These are phyloP conservation scores for Pseudoturritis turrita DNA, from an alignment of 345 rosid species.

Conservation along the genomic window DNA sequence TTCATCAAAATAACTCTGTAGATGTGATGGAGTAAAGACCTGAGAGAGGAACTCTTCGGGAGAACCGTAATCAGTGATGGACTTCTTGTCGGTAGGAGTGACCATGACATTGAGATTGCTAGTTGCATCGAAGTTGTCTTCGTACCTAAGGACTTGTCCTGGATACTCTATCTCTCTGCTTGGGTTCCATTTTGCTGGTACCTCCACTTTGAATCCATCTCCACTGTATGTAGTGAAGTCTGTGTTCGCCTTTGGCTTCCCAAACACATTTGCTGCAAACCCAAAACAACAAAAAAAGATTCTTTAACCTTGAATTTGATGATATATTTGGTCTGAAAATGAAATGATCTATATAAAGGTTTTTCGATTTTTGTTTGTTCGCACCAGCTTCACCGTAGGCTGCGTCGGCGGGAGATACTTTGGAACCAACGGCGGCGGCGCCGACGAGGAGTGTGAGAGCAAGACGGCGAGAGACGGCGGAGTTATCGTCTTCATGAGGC, in stretches of 20 bases:
- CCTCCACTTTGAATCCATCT: conserved; percentile 64
- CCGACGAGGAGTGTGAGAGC: conserved; percentile 89
- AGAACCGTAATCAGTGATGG: conserved; percentile 65
- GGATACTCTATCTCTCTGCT: conserved; percentile 88
- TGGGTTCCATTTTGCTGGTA: conserved; percentile 95
- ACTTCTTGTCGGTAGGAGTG: conserved; percentile 82
- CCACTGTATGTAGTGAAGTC: conserved; percentile 73
- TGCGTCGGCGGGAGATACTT: conserved; percentile 94
- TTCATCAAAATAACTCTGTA: not conserved
- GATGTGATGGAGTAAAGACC: conserved; percentile 32
- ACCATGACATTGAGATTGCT: conserved; percentile 63
- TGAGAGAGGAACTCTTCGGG: conserved; percentile 74
- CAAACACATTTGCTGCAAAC: conserved; percentile 81
- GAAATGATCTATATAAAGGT: conserved; percentile 4
- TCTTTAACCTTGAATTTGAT: not conserved
- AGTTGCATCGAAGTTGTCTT: conserved; percentile 85
- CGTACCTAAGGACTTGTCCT: conserved; percentile 88
- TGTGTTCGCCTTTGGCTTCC: conserved; percentile 85
- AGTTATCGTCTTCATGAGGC: conserved; percentile 42
- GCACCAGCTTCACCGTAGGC: conserved; percentile 98
- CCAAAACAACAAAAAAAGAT: not conserved
- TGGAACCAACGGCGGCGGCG: conserved; percentile 83
- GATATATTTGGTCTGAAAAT: not conserved
- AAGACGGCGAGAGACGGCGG: conserved; percentile 64
- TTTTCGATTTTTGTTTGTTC: not conserved